Percentiles rank a stretch among this genome's conserved stretches.
These are phyloP conservation scores for Dispira simplex DNA, from an alignment of 192 early-diverging fungal genomes.

Conservation along the genomic window DNA sequence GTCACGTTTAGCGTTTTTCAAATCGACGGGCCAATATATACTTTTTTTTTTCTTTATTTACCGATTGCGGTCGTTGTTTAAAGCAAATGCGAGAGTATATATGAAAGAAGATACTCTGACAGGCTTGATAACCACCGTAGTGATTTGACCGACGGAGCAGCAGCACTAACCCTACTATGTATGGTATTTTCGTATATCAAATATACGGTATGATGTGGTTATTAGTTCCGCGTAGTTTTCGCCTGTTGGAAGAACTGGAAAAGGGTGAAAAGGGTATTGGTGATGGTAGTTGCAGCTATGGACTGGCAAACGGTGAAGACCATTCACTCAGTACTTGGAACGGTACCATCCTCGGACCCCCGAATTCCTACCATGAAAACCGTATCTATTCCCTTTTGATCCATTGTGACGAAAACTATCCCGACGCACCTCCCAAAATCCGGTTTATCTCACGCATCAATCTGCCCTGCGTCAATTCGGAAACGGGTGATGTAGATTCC, in stretches of 20 bases:
- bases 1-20: too few species aligned
- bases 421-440: slow-evolving; percentile 61
- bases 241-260: slow-evolving; percentile 91
- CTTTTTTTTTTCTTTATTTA: too few species aligned
- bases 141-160: too few species aligned
- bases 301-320: slow-evolving; percentile 71
- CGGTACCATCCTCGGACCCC: slow-evolving; percentile 83
- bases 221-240: slow-evolving; percentile 92
- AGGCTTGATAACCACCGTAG: too few species aligned
- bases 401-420: slow-evolving; percentile 74
- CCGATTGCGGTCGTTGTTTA: too few species aligned
- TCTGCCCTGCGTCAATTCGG: slow-evolving; percentile 69
- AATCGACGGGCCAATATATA: too few species aligned
- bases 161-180: too few species aligned
- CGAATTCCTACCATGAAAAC: slow-evolving; percentile 76
- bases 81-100: too few species aligned
- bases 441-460: slow-evolving; percentile 73
- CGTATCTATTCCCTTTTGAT: slow-evolving; percentile 84
- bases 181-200: too few species aligned
- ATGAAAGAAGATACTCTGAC: too few species aligned
- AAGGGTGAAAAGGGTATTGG: slow-evolving; percentile 93
- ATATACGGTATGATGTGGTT: not conserved
- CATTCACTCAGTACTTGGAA: slow-evolving; percentile 76
- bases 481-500: slow-evolving; percentile 61
- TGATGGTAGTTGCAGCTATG: slow-evolving; percentile 88